phyloP scores from a whole-genome alignment of 495 filamentous ascomycete genomes.

The Tuber calosporum region DNA sequence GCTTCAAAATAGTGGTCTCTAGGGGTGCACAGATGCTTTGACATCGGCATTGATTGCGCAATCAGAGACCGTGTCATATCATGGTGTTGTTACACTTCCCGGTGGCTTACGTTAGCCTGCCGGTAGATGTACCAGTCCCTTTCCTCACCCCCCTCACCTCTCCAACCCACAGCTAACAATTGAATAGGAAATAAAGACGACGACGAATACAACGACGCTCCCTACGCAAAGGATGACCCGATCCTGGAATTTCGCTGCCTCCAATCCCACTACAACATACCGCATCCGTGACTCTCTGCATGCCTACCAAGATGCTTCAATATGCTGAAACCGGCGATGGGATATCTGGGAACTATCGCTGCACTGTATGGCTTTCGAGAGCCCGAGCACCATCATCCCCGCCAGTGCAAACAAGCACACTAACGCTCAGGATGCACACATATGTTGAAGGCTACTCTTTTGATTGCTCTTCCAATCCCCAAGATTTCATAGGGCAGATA shows the following conservation, averaged over 20 bases:
- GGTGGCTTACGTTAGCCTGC: too few species aligned
- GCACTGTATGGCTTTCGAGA: conserved; percentile 79
- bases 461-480: conserved; percentile 81
- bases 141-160: background rate
- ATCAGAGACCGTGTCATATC: too few species aligned
- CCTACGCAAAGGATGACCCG: conserved; percentile 79
- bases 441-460: conserved; percentile 88
- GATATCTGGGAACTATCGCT: conserved; percentile 89
- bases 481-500: conserved; percentile 66
- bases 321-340: conserved; percentile 76
- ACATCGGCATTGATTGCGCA: too few species aligned
- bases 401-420: conserved; percentile 77
- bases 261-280: conserved; percentile 75
- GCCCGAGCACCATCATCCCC: conserved; percentile 68
- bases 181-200: conserved; percentile 59
- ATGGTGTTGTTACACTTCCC: too few species aligned
- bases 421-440: conserved; percentile 76
- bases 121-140: too few species aligned
- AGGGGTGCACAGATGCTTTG: too few species aligned
- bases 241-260: conserved; percentile 90
- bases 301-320: conserved; percentile 76
- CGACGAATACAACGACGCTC: conserved; percentile 63
- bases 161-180: conserved; percentile 15
- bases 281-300: conserved; percentile 66
- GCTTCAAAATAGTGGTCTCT: too few species aligned